phyloP scores from a whole-genome alignment of 495 filamentous ascomycete genomes.

The Neurospora tetrasperma region DNA sequence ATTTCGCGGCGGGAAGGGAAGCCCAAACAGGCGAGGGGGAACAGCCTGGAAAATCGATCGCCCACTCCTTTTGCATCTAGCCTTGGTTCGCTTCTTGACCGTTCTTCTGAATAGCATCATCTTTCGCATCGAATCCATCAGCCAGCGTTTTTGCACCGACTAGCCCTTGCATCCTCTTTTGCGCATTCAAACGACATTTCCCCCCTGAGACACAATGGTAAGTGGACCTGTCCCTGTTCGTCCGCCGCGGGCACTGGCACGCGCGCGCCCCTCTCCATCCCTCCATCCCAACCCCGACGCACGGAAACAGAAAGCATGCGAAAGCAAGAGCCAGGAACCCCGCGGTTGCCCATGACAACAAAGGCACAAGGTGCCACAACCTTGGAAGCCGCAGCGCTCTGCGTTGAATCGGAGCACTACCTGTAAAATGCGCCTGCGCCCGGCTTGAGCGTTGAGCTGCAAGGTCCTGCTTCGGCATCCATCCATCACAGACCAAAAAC shows the following conservation, averaged over 20 bases:
- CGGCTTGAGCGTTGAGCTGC: background rate
- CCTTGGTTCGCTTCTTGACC: slow-evolving; percentile 10
- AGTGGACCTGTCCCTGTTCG: slow-evolving; percentile 10
- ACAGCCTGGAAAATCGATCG: slow-evolving; percentile 1
- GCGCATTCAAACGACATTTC: slow-evolving; percentile 4
- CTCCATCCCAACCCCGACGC: background rate
- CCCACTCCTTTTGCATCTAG: slow-evolving; percentile 8
- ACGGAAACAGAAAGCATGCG: background rate
- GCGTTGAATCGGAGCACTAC: background rate
- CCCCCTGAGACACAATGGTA: slow-evolving; percentile 19
- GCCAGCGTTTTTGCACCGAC: background rate
- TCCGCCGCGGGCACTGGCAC: background rate
- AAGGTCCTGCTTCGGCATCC: background rate
- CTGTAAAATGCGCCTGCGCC: background rate
- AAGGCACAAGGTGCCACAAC: slow-evolving; percentile 1
- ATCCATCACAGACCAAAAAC: background rate
- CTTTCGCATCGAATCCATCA: background rate
- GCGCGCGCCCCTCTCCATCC: background rate
- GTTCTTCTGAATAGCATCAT: slow-evolving; percentile 13
- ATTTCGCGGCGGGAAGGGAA: slow-evolving; percentile 11
- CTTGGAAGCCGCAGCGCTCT: background rate
- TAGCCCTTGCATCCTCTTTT: background rate
- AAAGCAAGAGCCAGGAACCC: slow-evolving; percentile 6
- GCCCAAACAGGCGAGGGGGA: background rate
- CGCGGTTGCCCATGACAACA: slow-evolving; percentile 21